Conservation (phyloP, 768 basidiomycete species). For the Suillus brevipes region DNA sequence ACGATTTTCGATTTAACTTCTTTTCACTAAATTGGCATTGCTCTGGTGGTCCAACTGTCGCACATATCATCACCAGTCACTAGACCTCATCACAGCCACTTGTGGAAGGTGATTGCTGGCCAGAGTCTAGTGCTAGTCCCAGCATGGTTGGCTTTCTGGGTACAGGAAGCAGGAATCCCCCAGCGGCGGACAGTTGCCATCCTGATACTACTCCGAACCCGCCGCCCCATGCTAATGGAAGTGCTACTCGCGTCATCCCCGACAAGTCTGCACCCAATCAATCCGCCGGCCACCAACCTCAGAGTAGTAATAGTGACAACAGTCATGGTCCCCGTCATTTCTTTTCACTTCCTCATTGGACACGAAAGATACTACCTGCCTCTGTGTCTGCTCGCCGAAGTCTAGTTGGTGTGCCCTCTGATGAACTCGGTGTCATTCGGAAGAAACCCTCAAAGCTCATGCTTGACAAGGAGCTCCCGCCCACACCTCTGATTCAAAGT, state of each 20-base stretch:
- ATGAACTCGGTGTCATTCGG: constrained; percentile 27
- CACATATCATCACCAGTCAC: neutral
- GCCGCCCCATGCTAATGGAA: constrained; percentile 38
- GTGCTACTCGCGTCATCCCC: constrained; percentile 37
- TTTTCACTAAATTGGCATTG: constrained; percentile 8
- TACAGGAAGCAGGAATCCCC: constrained; percentile 34
- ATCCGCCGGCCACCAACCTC: constrained; percentile 38
- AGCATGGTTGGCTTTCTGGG: constrained; percentile 43
- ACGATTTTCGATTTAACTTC: neutral
- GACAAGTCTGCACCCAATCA: constrained; percentile 52
- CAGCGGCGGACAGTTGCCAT: constrained; percentile 28
- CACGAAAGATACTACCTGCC: constrained; percentile 45
- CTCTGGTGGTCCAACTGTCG: neutral
- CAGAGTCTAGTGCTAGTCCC: neutral
- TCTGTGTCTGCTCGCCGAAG: constrained; percentile 33
- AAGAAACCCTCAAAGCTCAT: constrained; percentile 17
- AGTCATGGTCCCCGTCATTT: constrained; percentile 43
- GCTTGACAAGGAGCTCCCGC: constrained; percentile 52
- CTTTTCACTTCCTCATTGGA: constrained; percentile 68
- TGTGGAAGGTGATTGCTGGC: neutral
- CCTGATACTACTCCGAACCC: constrained; percentile 25
- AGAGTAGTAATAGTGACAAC: constrained; percentile 37
- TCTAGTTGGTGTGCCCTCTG: constrained; percentile 22
- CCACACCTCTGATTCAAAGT: constrained; percentile 38
- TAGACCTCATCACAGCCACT: constrained; percentile 7